These are phyloP conservation scores for Tanacetum coccineum DNA, from an alignment of 129 eudicot species.

Conservation along the genomic window DNA sequence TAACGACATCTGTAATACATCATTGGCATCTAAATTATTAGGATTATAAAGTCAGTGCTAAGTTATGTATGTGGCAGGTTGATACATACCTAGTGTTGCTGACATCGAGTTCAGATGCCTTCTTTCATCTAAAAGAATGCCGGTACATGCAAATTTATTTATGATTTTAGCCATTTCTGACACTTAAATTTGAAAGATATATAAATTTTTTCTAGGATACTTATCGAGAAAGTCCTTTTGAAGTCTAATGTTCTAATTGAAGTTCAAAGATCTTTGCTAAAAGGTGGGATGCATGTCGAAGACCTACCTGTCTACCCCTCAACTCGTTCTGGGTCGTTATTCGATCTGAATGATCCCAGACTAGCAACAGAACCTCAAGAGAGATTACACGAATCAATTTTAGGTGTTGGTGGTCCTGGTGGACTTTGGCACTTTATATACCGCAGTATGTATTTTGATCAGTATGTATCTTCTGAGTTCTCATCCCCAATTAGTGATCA, in stretches of 20 bases:
- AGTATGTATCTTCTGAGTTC: conserved; percentile 87
- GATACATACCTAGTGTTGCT: conserved; percentile 87
- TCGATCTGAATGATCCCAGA: conserved; percentile 49
- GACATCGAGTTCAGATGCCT: conserved; percentile 85
- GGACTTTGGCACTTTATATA: conserved; percentile 98
- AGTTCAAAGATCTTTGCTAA: conserved; percentile 70
- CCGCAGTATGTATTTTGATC: conserved; percentile 78
- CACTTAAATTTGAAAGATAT: not conserved
- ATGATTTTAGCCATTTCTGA: not conserved
- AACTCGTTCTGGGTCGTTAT: conserved; percentile 53
- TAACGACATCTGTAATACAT: not conserved
- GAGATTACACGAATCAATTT: conserved; percentile 30
- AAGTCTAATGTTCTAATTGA: conserved; percentile 83
- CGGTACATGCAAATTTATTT: conserved; percentile 35
- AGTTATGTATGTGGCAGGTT: conserved; percentile 47
- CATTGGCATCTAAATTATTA: not conserved
- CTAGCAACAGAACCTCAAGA: conserved; percentile 40
- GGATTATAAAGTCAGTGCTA: not conserved
- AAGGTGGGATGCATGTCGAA: conserved; percentile 85
- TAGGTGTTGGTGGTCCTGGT: conserved; percentile 81
- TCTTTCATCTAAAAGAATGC: conserved; percentile 90
- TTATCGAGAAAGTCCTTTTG: conserved; percentile 68
- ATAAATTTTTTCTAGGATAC: conserved; percentile 48
- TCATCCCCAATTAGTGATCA: conserved; percentile 66
- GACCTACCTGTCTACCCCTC: conserved; percentile 64